Evolutionary conservation across 1,284 basidiomycete species (phyloP).

Genomic region (Moesziomyces sp.): DNA sequence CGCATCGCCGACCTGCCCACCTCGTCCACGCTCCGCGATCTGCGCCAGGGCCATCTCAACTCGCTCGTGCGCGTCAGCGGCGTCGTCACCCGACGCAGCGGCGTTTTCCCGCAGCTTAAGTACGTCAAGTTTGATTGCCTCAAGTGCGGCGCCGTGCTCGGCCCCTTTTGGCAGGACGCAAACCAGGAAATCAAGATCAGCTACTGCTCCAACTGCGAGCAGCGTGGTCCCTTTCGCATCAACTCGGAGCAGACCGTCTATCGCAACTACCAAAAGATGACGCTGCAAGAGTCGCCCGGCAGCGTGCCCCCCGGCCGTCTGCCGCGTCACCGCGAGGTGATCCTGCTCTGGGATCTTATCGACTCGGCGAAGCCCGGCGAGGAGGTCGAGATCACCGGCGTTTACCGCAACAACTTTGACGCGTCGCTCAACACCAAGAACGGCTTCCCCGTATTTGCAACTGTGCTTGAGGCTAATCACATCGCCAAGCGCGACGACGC

Average conservation of each 20-base stretch:
- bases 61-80: constrained; percentile 93
- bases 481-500: constrained; percentile 90
- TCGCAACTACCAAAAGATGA: constrained; percentile 99
- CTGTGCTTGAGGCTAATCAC: constrained; percentile 92
- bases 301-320: constrained; percentile 96
- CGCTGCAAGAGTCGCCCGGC: constrained; percentile 97
- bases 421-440: constrained; percentile 98
- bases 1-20: constrained; percentile 93
- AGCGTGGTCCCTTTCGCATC: constrained; percentile 92
- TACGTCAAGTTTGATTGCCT: constrained; percentile 98
- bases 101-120: constrained; percentile 98
- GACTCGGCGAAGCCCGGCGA: constrained; percentile 98
- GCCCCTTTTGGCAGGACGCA: constrained; percentile 97
- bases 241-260: constrained; percentile 99
- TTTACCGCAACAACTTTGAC: constrained; percentile 99
- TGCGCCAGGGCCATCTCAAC: constrained; percentile 91
- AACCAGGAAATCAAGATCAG: constrained; percentile 91
- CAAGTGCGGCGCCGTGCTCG: constrained; percentile 84
- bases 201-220: constrained; percentile 87
- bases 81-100: constrained; percentile 94
- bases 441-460: constrained; percentile 98
- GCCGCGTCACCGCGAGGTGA: constrained; percentile 94
- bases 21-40: constrained; percentile 87
- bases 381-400: constrained; percentile 90
- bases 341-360: constrained; percentile 97